Base-by-base conservation (phyloP, 73 alveolate genomes). In the Paraurostyla sp. region DNA sequence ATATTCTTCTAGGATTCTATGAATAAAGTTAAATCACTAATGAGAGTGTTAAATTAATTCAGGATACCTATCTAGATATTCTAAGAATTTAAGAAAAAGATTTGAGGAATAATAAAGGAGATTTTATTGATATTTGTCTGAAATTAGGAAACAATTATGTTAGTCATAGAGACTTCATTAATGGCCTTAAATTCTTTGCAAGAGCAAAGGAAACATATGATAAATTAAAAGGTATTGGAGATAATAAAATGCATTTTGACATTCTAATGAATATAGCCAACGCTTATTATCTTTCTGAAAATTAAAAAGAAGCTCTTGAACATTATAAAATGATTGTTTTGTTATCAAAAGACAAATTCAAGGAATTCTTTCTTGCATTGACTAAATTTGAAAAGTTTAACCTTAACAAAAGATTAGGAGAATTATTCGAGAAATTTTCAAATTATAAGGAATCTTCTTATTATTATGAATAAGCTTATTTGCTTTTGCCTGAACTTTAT, bases 121-220 rank as follows among this genome's bases (percentile, higher is more conserved):
- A 60, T 23, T 60, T 27, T 23, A 13, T 60, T 7, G 7, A 30
- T 27, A n/a, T 60, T 27, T 32, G 15, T 16, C 15, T 38, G 42
- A 65, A 38, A 1, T 18, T 65, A 16, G 82, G 82, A 9, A 13
- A 65, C 3, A 38, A 16, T 38, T 65, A 18, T 22, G 3, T 65
- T 33, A 38, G 13, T 13, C 9, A 38, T 2, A 33, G 41, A 38
- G 82, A 65, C 9, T 36, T 7, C 36, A 16, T 0, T 2, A 65
- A 38, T 36, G 27, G 60, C 1, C 3, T 65, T 16, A 16, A 32
- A 40, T 65, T 13, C 42, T 65, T n/a, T 38, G 29, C 1, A 38
- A 65, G 25, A 65, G 56, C 82, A 23, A 38, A 65, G 41, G 58
- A 65, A 11, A 65, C 40, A 1, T 65, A 65, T 38, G 82, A 65